Base-by-base conservation (phyloP, 2,329 filamentous ascomycete genomes). In the Ascochyta fabae region DNA sequence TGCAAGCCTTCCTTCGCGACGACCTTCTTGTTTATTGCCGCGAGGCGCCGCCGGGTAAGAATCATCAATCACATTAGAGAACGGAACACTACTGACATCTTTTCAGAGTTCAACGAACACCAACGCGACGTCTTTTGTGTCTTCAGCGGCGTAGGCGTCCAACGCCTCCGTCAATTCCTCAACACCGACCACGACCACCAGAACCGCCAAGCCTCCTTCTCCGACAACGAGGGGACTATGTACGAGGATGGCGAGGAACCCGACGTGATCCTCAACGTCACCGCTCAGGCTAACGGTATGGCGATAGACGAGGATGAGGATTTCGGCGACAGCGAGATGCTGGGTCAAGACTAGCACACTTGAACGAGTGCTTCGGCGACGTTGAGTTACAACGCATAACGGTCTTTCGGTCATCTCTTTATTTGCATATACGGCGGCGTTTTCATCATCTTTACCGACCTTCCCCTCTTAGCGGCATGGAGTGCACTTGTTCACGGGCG, bases 81-180 rank as follows among this genome's bases (percentile, higher is more conserved):
- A 27, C 24, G 49, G 19, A 22, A 8, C 41, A 23, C 8, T 3
- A 22, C 31, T 49, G 29, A 55, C 35, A 13, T 22, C 1, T 0
- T 8, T 1, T 0, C 12, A 87, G 95, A 98, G 76, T 99, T 99
- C 73, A 98, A 93, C 16, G 90, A 94, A 42, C 92, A 97, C 71
- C 95, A 99, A 75, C 87, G 95, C 60, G 89, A 94, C 48, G 92
- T 98, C 7, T 99, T 99, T 73, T 99, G 95, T 71, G 95, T 99
- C 49, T 99, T 99, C 75, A 97, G 93, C 1, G 94, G 95, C 6
- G 84, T 86, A 24, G 93, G 93, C 51, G 94, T 99, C 2, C 80
- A 81, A 38, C 85, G 86, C 36, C 85, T 99, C 24, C 88, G 94
- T 38, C 84, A 88, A 26, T 90, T 92, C 70, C 82, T 99, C 35